Base-by-base conservation (phyloP, 805 yeast species). In the Monosporozyma yasuniensis region DNA sequence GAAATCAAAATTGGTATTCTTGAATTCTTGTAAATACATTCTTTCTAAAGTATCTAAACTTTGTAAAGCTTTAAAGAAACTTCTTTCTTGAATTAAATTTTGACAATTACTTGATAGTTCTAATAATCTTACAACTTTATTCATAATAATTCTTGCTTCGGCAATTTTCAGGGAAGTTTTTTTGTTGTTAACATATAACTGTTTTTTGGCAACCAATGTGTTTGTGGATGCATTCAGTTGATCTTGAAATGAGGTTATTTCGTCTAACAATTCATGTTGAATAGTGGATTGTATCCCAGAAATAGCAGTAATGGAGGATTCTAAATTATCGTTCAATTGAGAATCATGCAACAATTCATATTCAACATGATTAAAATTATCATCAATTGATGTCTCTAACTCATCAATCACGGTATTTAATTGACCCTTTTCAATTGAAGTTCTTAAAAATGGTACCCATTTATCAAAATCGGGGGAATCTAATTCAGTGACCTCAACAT, bases 71-170 rank as follows among this genome's bases (percentile, higher is more conserved):
- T 85, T 85, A 64, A 87, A 90, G 58, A 86, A 87, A 57, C 83
- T 81, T 58, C 81, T 80, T 52, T 79, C 80, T 48, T 81, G 78
- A 53, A 88, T 84, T 61, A 90, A 71, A 38, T 86, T 90, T 61
- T 88, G 87, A 46, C 89, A 86, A 59, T 82, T 85, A 67, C 89
- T 90, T 14, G 95, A 85, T 56, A 85, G 76, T 60, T 90, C 96
- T 49, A 91, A 73, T 9, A 90, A 90, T 55, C 84, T 88, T 22
- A 90, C 72, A 56, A 95, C 84, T 46, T 81, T 74, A 49, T 77
- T 79, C 34, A 91, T 78, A 19, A 87, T 80, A 38, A 77, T 74
- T 7, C 78, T 78, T 0, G 96, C 83, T 56, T 85, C 87, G 48
- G 78, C 77, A 53, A 91, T 82, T 62, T 85, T 86, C 47, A 71